Conservation (phyloP, 768 basidiomycete genomes). For the Hygrophorus russula region DNA sequence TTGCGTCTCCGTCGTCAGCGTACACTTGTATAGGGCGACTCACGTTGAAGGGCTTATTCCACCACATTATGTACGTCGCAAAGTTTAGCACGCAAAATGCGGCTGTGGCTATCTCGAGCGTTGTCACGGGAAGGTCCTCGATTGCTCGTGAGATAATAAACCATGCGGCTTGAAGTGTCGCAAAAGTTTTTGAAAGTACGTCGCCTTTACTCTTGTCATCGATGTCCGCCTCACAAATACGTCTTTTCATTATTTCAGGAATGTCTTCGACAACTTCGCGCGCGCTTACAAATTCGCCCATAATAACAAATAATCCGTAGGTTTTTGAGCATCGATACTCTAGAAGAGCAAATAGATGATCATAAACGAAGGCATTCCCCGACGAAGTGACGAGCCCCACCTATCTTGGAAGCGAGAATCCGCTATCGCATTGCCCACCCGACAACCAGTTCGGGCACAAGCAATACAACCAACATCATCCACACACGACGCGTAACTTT, state of each 20-base stretch:
- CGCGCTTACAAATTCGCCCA: constrained; percentile 3
- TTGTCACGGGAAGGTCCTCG: constrained; percentile 15
- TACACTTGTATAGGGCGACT: constrained; percentile 7
- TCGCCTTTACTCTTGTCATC: constrained; percentile 18
- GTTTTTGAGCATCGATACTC: constrained; percentile 3
- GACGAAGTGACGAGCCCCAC: neutral
- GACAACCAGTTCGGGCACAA: constrained; percentile 15
- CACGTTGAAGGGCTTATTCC: constrained; percentile 23
- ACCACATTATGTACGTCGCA: too few species aligned
- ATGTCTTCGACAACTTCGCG: neutral
- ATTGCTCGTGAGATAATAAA: constrained; percentile 16
- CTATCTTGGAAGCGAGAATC: constrained; percentile 4
- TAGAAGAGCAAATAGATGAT: neutral
- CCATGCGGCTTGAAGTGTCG: constrained; percentile 18
- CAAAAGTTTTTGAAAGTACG: constrained; percentile 13
- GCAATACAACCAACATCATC: constrained; percentile 10
- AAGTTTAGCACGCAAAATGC: too few species aligned
- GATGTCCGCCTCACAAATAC: constrained; percentile 12
- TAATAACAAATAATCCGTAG: constrained; percentile 5
- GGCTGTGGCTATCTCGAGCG: constrained; percentile 20
- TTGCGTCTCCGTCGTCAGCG: neutral
- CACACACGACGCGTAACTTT: too few species aligned
- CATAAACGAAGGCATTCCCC: neutral
- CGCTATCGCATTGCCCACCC: constrained; percentile 14
- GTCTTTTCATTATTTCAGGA: constrained; percentile 1